Conservation (phyloP, 805 yeast species). For the Ogataea salicorniae region DNA sequence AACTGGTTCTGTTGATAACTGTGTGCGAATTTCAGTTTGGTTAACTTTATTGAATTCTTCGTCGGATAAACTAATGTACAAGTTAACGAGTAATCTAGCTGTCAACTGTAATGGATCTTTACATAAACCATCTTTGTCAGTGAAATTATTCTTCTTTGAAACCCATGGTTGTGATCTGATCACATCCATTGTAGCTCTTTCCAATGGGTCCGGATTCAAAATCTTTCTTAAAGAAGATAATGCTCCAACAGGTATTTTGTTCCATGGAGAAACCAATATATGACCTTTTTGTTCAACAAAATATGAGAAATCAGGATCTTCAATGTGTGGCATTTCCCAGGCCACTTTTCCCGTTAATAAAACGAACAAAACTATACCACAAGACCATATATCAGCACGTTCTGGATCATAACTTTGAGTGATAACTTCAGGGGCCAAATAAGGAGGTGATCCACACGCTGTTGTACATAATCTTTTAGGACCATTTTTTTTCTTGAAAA, state of each 20-base stretch:
- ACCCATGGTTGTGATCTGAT: slow-evolving; percentile 55
- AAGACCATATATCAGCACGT: slow-evolving; percentile 61
- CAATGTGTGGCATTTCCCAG: slow-evolving; percentile 59
- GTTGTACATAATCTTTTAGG: slow-evolving; percentile 41
- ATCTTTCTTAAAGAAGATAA: slow-evolving; percentile 49
- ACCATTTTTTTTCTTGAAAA: slow-evolving; percentile 47
- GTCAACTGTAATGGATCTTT: slow-evolving; percentile 48
- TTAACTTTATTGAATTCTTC: slow-evolving; percentile 35
- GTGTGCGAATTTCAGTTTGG: slow-evolving; percentile 21
- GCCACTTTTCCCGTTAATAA: slow-evolving; percentile 62
- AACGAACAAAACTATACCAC: slow-evolving; percentile 61
- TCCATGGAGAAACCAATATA: slow-evolving; percentile 48
- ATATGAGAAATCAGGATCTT: slow-evolving; percentile 39
- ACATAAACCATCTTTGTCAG: slow-evolving; percentile 45
- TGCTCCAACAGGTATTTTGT: slow-evolving; percentile 41
- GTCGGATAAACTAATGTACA: slow-evolving; percentile 51
- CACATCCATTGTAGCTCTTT: slow-evolving; percentile 37
- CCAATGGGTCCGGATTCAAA: slow-evolving; percentile 42
- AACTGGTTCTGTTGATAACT: slow-evolving; percentile 32
- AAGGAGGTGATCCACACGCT: slow-evolving; percentile 71
- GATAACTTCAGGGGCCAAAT: slow-evolving; percentile 70
- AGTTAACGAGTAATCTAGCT: slow-evolving; percentile 42
- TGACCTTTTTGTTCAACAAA: slow-evolving; percentile 41
- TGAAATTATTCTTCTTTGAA: slow-evolving; percentile 36
- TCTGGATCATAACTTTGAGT: slow-evolving; percentile 50